Conservation (phyloP, 2,329 filamentous ascomycete genomes). For the Pseudogymnoascus verrucosus region DNA sequence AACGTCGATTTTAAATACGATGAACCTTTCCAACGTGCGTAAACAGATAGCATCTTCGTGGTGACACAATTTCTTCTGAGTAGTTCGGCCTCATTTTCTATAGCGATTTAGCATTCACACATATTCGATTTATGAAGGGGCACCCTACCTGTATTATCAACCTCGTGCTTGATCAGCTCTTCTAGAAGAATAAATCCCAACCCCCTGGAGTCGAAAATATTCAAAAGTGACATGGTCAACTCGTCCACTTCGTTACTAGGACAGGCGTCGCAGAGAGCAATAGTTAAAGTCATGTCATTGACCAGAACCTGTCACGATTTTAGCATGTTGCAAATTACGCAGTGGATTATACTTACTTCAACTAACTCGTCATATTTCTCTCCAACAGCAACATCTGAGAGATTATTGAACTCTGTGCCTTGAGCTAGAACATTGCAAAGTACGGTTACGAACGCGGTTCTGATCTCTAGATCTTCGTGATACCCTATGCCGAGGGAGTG, state of each 20-base stretch:
- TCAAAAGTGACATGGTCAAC: conserved; percentile 57
- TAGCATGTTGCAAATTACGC: conserved; percentile 1
- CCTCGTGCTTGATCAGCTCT: conserved; percentile 59
- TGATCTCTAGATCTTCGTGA: conserved; percentile 61
- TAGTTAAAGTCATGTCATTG: conserved; percentile 52
- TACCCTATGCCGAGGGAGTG: conserved; percentile 64
- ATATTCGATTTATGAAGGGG: background rate
- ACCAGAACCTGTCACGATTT: conserved; percentile 43
- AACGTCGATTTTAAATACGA: conserved; percentile 56
- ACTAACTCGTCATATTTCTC: conserved; percentile 62
- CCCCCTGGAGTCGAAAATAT: conserved; percentile 61
- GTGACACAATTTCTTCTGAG: conserved; percentile 60
- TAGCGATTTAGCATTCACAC: conserved; percentile 7
- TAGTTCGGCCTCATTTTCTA: conserved; percentile 60
- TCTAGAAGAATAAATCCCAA: conserved; percentile 56
- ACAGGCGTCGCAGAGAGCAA: conserved; percentile 57
- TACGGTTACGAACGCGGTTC: conserved; percentile 62
- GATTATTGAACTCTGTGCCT: conserved; percentile 61
- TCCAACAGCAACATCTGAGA: conserved; percentile 58
- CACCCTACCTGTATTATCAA: conserved; percentile 52
- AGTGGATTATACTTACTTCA: conserved; percentile 34
- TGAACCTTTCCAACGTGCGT: conserved; percentile 63
- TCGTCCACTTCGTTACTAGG: conserved; percentile 63
- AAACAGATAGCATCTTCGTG: conserved; percentile 65
- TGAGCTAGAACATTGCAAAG: conserved; percentile 65